Evolutionary conservation across 2,329 filamentous ascomycete genomes (phyloP), one percentile per base, ranked within the genome.

Genomic region (Diaporthe citriasiana): DNA sequence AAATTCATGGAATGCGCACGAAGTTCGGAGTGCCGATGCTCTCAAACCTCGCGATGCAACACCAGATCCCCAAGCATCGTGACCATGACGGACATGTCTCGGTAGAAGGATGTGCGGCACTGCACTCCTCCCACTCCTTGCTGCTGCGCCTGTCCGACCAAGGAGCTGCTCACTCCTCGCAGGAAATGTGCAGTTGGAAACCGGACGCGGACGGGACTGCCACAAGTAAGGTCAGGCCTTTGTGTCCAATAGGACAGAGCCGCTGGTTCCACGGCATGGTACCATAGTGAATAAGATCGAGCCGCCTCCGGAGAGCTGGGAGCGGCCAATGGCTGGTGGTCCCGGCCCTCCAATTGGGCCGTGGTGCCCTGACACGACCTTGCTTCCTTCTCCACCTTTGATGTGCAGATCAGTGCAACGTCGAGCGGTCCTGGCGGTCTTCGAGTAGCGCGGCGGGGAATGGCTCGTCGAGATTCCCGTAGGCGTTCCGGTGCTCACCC

Each of bases 231-330:
- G 60, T 51, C 60, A 51, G 45, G 60, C 22, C 27, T 33, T 33
- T 51, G 71, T 73, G 60, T 27, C 71, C 71, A 70, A 73, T 73
- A 50, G 71, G 71, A 73, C 63, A 60, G 60, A 33, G 71, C 71
- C 40, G 60, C 53, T 55, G 40, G 63, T 68, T 53, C 30, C 63
- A 68, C 63, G 17, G 47, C 63, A n/a, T 27, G 33, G 63, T 68
- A 3, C 47, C 47, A 53, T 33, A 68, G 47, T 38, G 17, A 51
- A 40, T 27, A 27, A 40, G 45, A 53, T 68, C 33, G 63, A 68
- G 63, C 45, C 59, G 57, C 38, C 47, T 71, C 68, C 59, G n/a
- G 55, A 27, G 53, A 30, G 19, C 63, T 45, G 72, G 68, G 30
- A 66, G 50, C 40, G 25, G 40, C 57, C 68, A 71, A 59, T 68